Evolutionary conservation across 2,329 filamentous ascomycete genomes (phyloP).

Genomic region (Sporothrix phasma): DNA sequence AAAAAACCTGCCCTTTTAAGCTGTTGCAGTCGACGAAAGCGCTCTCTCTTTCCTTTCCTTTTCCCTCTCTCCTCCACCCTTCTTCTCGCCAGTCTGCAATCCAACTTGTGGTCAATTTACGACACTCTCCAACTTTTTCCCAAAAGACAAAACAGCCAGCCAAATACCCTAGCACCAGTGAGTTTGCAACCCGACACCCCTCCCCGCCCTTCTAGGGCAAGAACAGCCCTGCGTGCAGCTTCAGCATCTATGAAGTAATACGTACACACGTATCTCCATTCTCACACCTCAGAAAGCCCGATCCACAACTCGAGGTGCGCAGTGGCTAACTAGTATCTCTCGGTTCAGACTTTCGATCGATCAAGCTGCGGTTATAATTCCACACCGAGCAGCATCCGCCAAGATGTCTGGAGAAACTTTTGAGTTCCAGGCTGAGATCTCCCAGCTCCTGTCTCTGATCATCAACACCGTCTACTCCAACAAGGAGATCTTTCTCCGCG

Average conservation of each 20-base stretch:
- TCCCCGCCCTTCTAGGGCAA: neutral
- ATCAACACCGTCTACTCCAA: constrained; percentile 99
- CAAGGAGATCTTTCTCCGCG: constrained; percentile 99
- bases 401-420: constrained; percentile 88
- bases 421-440: constrained; percentile 99
- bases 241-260: neutral
- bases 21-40: constrained; percentile 20
- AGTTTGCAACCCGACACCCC: neutral
- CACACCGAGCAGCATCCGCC: constrained; percentile 30
- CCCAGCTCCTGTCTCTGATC: constrained; percentile 98
- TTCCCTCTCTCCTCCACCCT: neutral
- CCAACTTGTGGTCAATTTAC: neutral
- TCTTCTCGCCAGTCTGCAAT: constrained; percentile 2
- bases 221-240: neutral
- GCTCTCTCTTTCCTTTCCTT: constrained; percentile 13
- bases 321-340: neutral
- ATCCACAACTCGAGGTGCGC: neutral
- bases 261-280: neutral
- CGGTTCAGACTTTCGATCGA: neutral
- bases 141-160: neutral
- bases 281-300: neutral
- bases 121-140: neutral
- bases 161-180: neutral
- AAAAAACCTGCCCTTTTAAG: constrained; percentile 26
- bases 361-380: neutral